A percentile compares a stretch with the other conserved stretches of the same genome.
Conservation (phyloP, 495 filamentous ascomycete genomes). For the Viridothelium virens region DNA sequence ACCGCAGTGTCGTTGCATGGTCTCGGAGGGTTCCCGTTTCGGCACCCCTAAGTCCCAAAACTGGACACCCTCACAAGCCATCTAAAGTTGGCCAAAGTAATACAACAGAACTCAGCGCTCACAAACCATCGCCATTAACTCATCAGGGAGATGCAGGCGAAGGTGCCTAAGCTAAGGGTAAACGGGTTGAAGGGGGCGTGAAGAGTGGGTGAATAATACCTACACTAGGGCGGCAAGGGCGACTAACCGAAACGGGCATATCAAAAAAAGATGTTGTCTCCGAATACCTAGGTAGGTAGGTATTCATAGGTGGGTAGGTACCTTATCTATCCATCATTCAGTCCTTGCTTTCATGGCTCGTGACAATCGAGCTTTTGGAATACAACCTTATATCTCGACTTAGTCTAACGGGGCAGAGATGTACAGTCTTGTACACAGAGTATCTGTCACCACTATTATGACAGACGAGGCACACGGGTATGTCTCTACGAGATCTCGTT, state of each 20-base stretch:
- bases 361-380: too few relatives aligned
- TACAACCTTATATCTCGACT: too few relatives aligned
- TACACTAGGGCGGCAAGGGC: background rate
- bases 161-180: background rate
- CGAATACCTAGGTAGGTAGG: conserved; percentile 1
- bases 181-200: background rate
- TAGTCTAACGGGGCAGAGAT: too few relatives aligned
- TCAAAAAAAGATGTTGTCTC: conserved; percentile 14
- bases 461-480: too few relatives aligned
- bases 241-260: conserved; percentile 10
- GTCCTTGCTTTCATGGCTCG: too few relatives aligned
- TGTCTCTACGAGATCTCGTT: too few relatives aligned
- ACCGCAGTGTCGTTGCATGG: conserved; percentile 11
- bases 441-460: too few relatives aligned
- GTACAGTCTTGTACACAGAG: too few relatives aligned
- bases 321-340: too few relatives aligned
- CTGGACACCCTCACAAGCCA: conserved; percentile 9
- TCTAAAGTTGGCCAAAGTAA: conserved; percentile 10
- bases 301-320: too few relatives aligned
- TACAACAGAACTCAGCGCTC: conserved; percentile 9
- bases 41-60: conserved; percentile 12
- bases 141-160: background rate
- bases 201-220: background rate
- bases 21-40: conserved; percentile 14
- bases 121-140: background rate